Evolutionary conservation across 1,284 basidiomycete genomes (phyloP).

Genomic region (Phaffia rhodozyma): DNA sequence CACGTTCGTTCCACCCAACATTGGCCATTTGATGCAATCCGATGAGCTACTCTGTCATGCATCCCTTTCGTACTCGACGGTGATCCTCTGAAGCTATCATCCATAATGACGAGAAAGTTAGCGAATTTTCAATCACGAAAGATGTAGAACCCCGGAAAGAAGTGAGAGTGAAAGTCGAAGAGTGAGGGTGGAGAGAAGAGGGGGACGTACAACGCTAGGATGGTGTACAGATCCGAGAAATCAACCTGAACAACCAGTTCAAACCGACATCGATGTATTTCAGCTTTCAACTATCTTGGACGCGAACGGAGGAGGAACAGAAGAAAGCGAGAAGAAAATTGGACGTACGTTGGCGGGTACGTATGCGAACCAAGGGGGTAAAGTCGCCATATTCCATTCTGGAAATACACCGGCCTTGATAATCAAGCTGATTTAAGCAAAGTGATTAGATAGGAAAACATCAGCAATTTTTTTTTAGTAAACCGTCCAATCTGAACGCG

Average conservation of each 20-base stretch:
- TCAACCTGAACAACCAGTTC: conserved; percentile 25
- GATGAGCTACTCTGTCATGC: conserved; percentile 36
- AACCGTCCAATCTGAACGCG: too few species aligned
- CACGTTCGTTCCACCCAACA: conserved; percentile 36
- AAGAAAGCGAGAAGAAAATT: not conserved
- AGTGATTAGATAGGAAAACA: not conserved
- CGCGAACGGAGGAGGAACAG: not conserved
- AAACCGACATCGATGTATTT: not conserved
- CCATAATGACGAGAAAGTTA: too few species aligned
- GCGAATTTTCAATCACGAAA: not conserved
- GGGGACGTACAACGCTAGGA: conserved; percentile 34
- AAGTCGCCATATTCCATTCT: conserved; percentile 35
- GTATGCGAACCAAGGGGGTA: conserved; percentile 38
- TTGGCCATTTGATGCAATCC: conserved; percentile 38
- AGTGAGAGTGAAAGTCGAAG: not conserved
- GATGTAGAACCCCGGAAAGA: too few species aligned
- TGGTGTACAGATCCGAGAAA: conserved; percentile 37
- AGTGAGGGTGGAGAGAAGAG: not conserved
- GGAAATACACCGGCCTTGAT: conserved; percentile 38
- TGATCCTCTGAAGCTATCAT: conserved; percentile 33
- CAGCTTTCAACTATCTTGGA: not conserved
- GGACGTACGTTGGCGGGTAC: conserved; percentile 30
- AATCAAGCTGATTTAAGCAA: conserved; percentile 26
- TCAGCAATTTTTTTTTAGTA: too few species aligned
- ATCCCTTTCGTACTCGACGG: conserved; percentile 29